Conservation (phyloP, 306 rosid species). For the Geum urbanum region DNA sequence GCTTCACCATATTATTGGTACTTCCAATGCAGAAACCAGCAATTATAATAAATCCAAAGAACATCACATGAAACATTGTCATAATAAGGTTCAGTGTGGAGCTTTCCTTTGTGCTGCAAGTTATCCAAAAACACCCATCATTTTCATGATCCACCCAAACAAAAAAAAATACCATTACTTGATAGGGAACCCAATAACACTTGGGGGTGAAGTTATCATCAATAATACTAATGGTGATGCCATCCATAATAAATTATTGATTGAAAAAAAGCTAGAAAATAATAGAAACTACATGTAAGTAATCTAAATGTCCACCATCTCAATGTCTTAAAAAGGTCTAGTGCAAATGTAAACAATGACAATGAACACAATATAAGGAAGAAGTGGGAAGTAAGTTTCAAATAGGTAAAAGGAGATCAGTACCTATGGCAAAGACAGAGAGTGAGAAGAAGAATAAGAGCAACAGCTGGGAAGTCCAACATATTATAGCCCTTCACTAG, state of each 20-base stretch:
- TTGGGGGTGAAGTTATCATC: background rate
- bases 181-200: conserved; percentile 11
- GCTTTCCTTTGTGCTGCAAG: conserved; percentile 90
- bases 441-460: conserved; percentile 78
- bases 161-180: conserved; percentile 1
- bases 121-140: conserved; percentile 24
- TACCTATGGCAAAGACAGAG: conserved; percentile 85
- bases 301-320: conserved; percentile 1
- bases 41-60: conserved; percentile 79
- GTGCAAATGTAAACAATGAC: background rate
- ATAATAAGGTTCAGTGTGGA: conserved; percentile 71
- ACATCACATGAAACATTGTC: conserved; percentile 83
- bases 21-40: conserved; percentile 73
- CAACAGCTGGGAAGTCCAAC: conserved; percentile 95
- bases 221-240: conserved; percentile 1
- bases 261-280: background rate
- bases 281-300: background rate
- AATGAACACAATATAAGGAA: background rate
- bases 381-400: too few relatives aligned
- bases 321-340: background rate
- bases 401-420: background rate
- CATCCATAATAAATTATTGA: background rate
- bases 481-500: conserved; percentile 53
- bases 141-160: conserved; percentile 40
- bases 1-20: conserved; percentile 57